These are phyloP conservation scores for Neofusicoccum ribis DNA, from an alignment of 2,329 filamentous ascomycete genomes.

Conservation along the genomic window DNA sequence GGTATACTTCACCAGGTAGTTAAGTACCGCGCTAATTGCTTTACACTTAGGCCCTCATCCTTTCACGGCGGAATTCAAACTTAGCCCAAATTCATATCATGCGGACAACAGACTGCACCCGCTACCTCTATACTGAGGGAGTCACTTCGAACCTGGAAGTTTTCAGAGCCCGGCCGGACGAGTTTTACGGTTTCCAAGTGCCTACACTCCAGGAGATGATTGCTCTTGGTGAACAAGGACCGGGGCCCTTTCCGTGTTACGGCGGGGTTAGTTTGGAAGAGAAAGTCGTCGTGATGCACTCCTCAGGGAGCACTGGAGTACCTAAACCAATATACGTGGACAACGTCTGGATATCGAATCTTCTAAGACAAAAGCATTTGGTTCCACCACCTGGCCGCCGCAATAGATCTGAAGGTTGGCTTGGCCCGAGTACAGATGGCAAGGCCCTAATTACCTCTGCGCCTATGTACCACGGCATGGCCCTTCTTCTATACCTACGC, in stretches of 20 bases:
- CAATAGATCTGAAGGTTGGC: conserved; percentile 14
- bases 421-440: not conserved
- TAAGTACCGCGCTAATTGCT: too few species aligned
- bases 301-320: conserved; percentile 37
- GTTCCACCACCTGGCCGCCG: conserved; percentile 20
- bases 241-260: not conserved
- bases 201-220: not conserved
- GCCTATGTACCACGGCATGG: conserved; percentile 24
- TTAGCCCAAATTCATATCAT: conserved; percentile 16
- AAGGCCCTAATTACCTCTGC: conserved; percentile 3
- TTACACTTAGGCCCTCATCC: conserved; percentile 1
- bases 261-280: conserved; percentile 20
- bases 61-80: conserved; percentile 15
- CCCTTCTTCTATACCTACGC: conserved; percentile 20
- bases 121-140: conserved; percentile 17
- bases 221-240: not conserved
- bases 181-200: not conserved
- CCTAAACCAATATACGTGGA: conserved; percentile 33
- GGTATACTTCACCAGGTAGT: not conserved
- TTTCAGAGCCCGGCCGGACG: not conserved
- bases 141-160: conserved; percentile 1
- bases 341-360: conserved; percentile 21
- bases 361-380: conserved; percentile 23
- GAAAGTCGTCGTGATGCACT: conserved; percentile 32
- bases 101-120: not conserved